Conservation (phyloP, 108 stramenopile genomes). For the Aureococcus anophagefferens region DNA sequence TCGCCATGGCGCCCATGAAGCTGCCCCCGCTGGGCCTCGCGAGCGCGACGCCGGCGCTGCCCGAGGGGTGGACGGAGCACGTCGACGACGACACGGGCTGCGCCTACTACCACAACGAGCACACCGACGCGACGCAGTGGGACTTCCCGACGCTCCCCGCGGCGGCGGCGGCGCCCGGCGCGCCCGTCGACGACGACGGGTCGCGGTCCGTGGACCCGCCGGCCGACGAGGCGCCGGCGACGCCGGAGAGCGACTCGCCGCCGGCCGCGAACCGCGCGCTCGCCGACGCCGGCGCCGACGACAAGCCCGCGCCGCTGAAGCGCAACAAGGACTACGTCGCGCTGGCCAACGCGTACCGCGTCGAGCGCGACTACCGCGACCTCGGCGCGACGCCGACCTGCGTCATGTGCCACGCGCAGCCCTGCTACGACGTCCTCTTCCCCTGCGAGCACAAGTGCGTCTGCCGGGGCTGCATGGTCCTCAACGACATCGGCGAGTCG, state of each 20-base stretch:
- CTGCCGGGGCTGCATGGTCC: background rate
- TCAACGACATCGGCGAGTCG: background rate
- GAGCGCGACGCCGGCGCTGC: slow-evolving; percentile 4
- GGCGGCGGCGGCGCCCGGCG: background rate
- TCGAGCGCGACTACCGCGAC: background rate
- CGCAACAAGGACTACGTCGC: background rate
- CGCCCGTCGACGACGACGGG: background rate
- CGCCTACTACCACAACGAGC: background rate
- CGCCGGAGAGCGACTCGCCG: background rate
- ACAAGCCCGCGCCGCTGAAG: background rate
- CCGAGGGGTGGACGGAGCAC: background rate
- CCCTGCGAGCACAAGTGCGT: slow-evolving; percentile 1
- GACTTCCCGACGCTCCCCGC: background rate
- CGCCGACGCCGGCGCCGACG: background rate
- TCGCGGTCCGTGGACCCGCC: background rate
- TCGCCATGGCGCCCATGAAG: no score
- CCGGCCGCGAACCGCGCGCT: background rate
- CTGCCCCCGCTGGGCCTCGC: no score
- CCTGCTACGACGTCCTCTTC: background rate
- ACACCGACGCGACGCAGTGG: background rate
- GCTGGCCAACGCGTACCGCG: background rate
- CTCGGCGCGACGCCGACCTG: background rate
- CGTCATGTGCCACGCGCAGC: background rate
- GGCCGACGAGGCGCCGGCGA: background rate
- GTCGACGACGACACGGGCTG: background rate